A percentile compares a stretch with the other conserved stretches of the same genome.
Conservation (phyloP, 2,329 filamentous ascomycete species). For the Penicillium rolfsii region DNA sequence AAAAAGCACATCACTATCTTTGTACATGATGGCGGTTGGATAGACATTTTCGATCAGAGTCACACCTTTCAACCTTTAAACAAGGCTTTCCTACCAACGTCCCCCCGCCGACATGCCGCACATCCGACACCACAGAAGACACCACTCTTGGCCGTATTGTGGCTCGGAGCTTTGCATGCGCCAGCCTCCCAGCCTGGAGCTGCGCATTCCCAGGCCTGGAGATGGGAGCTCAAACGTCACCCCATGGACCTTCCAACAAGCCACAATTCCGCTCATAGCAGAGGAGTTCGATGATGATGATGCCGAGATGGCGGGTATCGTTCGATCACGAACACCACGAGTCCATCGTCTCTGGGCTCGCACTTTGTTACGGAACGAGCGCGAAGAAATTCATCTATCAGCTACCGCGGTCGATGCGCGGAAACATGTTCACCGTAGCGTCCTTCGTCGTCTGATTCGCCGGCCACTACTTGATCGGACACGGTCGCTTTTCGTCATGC, state of each 20-base stretch:
- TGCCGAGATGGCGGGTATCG: slow-evolving; percentile 40
- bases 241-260: slow-evolving; percentile 19
- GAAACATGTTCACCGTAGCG: slow-evolving; percentile 24
- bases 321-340: slow-evolving; percentile 28
- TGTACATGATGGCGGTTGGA: slow-evolving; percentile 11
- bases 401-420: slow-evolving; percentile 12
- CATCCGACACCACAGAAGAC: slow-evolving; percentile 35
- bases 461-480: slow-evolving; percentile 38
- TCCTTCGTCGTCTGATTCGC: slow-evolving; percentile 35
- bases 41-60: not conserved
- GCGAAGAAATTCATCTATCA: slow-evolving; percentile 11
- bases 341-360: slow-evolving; percentile 33
- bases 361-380: slow-evolving; percentile 1
- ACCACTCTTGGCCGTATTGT: slow-evolving; percentile 45
- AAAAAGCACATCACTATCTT: not conserved
- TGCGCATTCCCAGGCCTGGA: slow-evolving; percentile 21
- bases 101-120: slow-evolving; percentile 29
- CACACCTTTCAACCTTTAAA: not conserved
- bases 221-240: slow-evolving; percentile 13
- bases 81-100: not conserved
- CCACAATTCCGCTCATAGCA: slow-evolving; percentile 18
- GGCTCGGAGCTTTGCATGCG: slow-evolving; percentile 29
- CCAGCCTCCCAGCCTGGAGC: slow-evolving; percentile 26
- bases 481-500: slow-evolving; percentile 36
- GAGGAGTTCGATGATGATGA: slow-evolving; percentile 34